Base-by-base conservation (phyloP, 176 grass and related monocot species). In the Pontederia paniculata region DNA sequence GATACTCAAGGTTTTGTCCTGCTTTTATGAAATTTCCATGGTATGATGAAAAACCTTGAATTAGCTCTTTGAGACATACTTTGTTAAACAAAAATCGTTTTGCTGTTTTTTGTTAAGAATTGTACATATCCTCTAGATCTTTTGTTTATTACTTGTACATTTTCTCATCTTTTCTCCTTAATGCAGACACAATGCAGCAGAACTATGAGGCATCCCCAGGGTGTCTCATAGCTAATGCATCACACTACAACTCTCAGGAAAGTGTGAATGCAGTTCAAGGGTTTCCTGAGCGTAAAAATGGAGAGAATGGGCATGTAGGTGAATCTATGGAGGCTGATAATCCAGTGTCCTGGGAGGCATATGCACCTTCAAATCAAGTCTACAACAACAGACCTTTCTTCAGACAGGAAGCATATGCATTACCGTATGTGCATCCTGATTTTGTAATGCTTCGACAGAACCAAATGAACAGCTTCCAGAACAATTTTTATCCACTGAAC, bases 161-260 rank as follows among this genome's bases (percentile, higher is more conserved):
- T 78, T 71, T 78, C 44, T 78, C 69, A 37, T 58, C 6, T 63
- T 43, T 44, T 13, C 54, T 69, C 52, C 53, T 78, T 73, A 42
- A 72, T 78, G 70, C 77, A 94, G 88, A 81, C 57, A 77, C 79
- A 84, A 94, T 94, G 88, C 83, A 94, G 67, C 77, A 76, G 62
- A 78, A 75, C 74, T 70, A 63, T 42, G 80, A 84, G 77, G 83
- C 74, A 50, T 70, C 83, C 58, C 17, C 78, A 52, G 80, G 83
- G 65, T 84, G 70, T 47, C 80, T 88, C 62, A 84, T 74, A 74
- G 18, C 58, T 73, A 88, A 70, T 60, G 81, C 78, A 81, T 75
- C 77, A 71, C 79, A 74, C 46, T 87, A 74, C 67, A 74, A 42
- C 69, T 54, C 62, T 55, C 80, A 80, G 62, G 80, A 81, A 62